phyloP scores from a whole-genome alignment of 106 monocot genomes.

The Amphibolis antarctica region DNA sequence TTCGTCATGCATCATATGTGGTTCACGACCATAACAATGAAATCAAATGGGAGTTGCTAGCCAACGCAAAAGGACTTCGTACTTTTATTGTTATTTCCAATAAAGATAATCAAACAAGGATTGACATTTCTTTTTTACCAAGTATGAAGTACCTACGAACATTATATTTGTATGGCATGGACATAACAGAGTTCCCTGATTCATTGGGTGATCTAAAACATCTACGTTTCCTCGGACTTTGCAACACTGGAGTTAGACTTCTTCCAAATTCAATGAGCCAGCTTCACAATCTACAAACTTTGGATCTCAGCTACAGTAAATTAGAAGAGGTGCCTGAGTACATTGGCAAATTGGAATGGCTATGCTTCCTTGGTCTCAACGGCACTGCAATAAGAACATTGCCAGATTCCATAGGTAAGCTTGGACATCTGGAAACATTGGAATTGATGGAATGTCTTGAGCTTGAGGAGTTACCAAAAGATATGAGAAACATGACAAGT shows the following conservation, averaged over 20 bases:
- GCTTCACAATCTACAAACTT: conserved; percentile 1
- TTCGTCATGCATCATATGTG: conserved; percentile 8
- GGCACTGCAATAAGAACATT: too few relatives aligned
- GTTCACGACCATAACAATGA: not conserved
- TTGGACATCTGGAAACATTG: conserved; percentile 17
- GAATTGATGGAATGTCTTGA: conserved; percentile 10
- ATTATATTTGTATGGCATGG: conserved; percentile 14
- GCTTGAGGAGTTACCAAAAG: conserved; percentile 18
- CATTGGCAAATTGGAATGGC: too few relatives aligned
- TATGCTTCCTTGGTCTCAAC: too few relatives aligned
- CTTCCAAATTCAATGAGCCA: too few relatives aligned
- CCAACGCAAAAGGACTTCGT: not conserved
- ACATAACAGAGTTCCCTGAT: too few relatives aligned
- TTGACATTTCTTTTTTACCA: conserved; percentile 1
- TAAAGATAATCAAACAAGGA: not conserved
- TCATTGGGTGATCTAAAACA: too few relatives aligned
- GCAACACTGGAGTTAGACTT: too few relatives aligned
- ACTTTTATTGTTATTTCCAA: conserved; percentile 6
- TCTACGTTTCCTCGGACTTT: too few relatives aligned
- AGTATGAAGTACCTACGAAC: conserved; percentile 9
- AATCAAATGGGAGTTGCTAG: not conserved
- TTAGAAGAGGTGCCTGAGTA: conserved; percentile 6
- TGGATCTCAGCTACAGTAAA: conserved; percentile 19
- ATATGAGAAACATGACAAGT: conserved; percentile 2
- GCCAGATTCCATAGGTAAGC: not conserved